Conservation (phyloP, 2,329 filamentous ascomycete species). For the Aspergillus novoparasiticus region DNA sequence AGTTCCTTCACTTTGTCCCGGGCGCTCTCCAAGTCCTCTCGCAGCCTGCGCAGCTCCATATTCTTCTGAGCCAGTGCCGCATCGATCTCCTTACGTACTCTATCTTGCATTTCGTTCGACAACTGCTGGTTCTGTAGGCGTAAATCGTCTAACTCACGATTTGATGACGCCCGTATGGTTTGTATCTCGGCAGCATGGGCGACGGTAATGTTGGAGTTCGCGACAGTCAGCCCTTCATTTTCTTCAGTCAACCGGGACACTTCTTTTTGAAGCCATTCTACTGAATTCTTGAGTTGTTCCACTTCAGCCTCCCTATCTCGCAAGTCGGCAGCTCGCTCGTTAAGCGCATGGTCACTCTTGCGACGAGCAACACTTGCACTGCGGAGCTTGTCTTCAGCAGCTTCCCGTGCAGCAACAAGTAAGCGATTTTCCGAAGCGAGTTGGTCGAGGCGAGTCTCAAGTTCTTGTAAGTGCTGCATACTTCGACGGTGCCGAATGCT, state of each 20-base stretch:
- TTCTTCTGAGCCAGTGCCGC: conserved; percentile 78
- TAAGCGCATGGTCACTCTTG: conserved; percentile 58
- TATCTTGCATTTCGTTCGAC: conserved; percentile 64
- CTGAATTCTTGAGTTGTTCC: conserved; percentile 73
- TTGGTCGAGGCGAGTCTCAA: conserved; percentile 83
- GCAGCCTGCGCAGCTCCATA: conserved; percentile 76
- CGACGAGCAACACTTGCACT: conserved; percentile 57
- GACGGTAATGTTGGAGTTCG: conserved; percentile 74
- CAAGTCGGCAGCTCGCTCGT: conserved; percentile 69
- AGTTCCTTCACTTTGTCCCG: conserved; percentile 62
- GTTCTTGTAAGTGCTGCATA: conserved; percentile 88
- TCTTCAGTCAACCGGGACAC: conserved; percentile 77
- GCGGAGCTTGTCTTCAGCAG: conserved; percentile 67
- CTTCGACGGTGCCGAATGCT: conserved; percentile 97
- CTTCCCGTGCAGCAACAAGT: conserved; percentile 71
- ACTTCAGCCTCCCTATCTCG: conserved; percentile 87
- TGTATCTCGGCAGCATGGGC: conserved; percentile 73
- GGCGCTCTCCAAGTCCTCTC: conserved; percentile 74
- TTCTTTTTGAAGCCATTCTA: conserved; percentile 81
- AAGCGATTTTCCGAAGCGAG: conserved; percentile 81
- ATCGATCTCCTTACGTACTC: conserved; percentile 63
- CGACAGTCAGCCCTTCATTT: conserved; percentile 76
- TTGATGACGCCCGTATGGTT: conserved; percentile 63
- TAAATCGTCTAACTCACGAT: conserved; percentile 69
- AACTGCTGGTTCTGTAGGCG: conserved; percentile 65